Evolutionary conservation across 352 stramenopile genomes (phyloP).

Genomic region (Aphanomyces stellatus): DNA sequence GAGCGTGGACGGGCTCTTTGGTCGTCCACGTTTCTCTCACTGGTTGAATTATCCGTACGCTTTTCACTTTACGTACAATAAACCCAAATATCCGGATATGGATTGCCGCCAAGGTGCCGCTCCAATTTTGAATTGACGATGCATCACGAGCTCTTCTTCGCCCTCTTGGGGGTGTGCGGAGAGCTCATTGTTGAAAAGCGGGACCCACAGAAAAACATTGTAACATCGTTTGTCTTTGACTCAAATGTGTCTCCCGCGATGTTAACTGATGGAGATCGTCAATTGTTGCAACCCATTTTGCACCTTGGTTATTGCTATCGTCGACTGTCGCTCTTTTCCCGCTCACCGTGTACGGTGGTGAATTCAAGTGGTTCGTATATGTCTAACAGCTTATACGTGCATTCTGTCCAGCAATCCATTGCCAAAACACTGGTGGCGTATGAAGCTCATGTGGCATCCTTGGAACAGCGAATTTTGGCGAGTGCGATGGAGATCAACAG

Average conservation of each 20-base stretch:
- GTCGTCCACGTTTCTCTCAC: too few species aligned
- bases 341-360: neutral
- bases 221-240: neutral
- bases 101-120: too few species aligned
- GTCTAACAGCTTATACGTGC: neutral
- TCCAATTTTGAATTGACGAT: constrained; percentile 2
- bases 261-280: neutral
- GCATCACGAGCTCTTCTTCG: constrained; percentile 17
- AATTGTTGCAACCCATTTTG: neutral
- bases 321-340: neutral
- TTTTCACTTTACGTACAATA: too few species aligned
- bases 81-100: too few species aligned
- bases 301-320: neutral
- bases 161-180: constrained; percentile 7
- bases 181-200: constrained; percentile 6
- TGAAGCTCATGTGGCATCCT: neutral
- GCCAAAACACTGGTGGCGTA: neutral
- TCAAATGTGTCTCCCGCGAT: neutral
- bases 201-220: neutral
- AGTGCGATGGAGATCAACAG: too few species aligned
- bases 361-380: neutral
- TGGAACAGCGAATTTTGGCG: neutral
- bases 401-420: neutral
- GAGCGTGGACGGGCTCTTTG: neutral
- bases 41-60: too few species aligned